These are phyloP conservation scores for Diaporthe sp. DNA, from an alignment of 2,329 filamentous ascomycete genomes.

Conservation along the genomic window DNA sequence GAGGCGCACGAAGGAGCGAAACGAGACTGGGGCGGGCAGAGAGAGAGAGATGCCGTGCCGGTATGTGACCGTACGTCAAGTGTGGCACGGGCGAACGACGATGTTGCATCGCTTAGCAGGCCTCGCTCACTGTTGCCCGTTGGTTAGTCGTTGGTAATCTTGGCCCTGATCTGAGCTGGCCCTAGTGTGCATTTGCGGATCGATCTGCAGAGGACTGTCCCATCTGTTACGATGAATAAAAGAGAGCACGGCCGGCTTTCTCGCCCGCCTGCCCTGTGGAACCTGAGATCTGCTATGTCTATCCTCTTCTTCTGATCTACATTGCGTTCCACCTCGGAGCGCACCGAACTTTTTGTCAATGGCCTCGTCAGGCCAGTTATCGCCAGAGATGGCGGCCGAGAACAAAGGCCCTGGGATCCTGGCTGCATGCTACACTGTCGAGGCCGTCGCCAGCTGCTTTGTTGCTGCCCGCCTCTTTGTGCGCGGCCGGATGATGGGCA, in stretches of 20 bases:
- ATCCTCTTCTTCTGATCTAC: background rate
- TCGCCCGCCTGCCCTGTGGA: background rate
- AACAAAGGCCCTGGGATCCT: slow-evolving; percentile 50
- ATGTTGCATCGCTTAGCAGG: background rate
- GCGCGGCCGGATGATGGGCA: slow-evolving; percentile 43
- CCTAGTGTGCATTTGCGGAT: slow-evolving; percentile 13
- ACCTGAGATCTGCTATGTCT: slow-evolving; percentile 9
- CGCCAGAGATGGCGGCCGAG: slow-evolving; percentile 34
- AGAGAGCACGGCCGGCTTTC: slow-evolving; percentile 11
- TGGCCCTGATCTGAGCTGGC: slow-evolving; percentile 5
- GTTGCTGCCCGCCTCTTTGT: slow-evolving; percentile 47
- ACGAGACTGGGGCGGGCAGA: background rate
- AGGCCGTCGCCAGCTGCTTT: slow-evolving; percentile 44
- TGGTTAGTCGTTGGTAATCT: background rate
- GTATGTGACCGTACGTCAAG: background rate
- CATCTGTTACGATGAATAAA: background rate
- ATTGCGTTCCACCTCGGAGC: background rate
- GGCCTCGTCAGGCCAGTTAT: slow-evolving; percentile 17
- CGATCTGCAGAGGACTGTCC: slow-evolving; percentile 1
- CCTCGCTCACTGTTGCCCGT: background rate
- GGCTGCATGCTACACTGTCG: slow-evolving; percentile 44
- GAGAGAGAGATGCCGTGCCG: background rate
- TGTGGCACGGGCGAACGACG: slow-evolving; percentile 5
- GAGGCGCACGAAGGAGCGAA: background rate
- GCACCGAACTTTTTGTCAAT: background rate